Evolutionary conservation across 1,284 basidiomycete genomes (phyloP).

Genomic region (Sporisorium reilianum): DNA sequence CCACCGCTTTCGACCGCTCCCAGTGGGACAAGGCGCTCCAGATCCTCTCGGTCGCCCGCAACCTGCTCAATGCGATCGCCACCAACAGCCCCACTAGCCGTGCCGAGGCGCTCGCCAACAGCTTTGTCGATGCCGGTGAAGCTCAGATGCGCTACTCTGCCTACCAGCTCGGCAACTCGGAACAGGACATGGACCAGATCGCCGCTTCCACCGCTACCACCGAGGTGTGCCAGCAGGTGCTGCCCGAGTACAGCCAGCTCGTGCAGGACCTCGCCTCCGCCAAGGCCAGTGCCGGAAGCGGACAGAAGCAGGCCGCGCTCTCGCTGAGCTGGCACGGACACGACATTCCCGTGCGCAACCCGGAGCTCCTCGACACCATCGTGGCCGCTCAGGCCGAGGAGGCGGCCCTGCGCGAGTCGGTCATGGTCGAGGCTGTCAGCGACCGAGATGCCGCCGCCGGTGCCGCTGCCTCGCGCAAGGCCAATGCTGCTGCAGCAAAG

Average conservation of each 20-base stretch:
- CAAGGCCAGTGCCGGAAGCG: conserved; percentile 62
- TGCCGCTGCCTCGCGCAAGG: conserved; percentile 17
- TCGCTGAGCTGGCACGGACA: conserved; percentile 84
- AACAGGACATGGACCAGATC: conserved; percentile 86
- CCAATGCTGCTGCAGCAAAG: conserved; percentile 10
- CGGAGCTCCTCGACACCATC: conserved; percentile 89
- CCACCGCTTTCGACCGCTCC: conserved; percentile 73
- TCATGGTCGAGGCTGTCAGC: conserved; percentile 37
- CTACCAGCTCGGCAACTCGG: conserved; percentile 78
- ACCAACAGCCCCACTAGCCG: conserved; percentile 80
- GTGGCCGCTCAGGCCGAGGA: conserved; percentile 85
- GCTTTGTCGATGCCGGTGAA: conserved; percentile 86
- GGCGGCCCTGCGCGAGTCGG: conserved; percentile 68
- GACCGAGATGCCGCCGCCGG: conserved; percentile 16
- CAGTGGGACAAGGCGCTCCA: conserved; percentile 80
- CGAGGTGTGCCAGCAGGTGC: conserved; percentile 75
- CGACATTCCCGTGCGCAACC: conserved; percentile 85
- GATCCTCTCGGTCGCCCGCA: conserved; percentile 82
- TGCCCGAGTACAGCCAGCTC: conserved; percentile 77
- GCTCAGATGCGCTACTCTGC: conserved; percentile 93
- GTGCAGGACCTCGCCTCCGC: conserved; percentile 72
- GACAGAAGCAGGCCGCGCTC: conserved; percentile 71
- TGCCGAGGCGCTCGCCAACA: conserved; percentile 86
- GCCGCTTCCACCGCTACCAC: conserved; percentile 74
- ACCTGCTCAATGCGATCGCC: conserved; percentile 80